Percentiles rank a stretch among this genome's conserved stretches.
phyloP scores from a whole-genome alignment of 2,329 filamentous ascomycete genomes.

The Ophiostoma novo-ulmi region DNA sequence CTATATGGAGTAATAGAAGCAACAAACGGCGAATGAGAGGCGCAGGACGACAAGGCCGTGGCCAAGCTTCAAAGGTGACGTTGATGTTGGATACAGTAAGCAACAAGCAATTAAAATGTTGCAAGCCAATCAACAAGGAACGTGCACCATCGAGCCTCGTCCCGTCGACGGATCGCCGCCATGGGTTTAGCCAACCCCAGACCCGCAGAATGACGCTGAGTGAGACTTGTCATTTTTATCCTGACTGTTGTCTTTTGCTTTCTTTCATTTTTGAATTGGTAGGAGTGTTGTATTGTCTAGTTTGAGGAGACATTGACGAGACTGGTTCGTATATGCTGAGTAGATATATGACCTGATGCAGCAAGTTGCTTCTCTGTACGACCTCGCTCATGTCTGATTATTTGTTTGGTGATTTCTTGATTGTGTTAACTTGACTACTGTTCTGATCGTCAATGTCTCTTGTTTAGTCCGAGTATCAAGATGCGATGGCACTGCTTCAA shows the following conservation, averaged over 20 bases:
- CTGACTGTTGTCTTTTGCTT: background rate
- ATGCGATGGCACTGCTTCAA: too few relatives aligned
- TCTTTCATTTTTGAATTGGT: background rate
- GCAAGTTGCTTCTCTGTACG: background rate
- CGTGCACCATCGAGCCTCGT: slow-evolving; percentile 23
- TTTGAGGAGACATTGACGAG: background rate
- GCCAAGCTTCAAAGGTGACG: background rate
- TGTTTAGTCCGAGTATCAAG: too few relatives aligned
- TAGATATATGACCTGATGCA: background rate
- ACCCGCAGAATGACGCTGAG: background rate
- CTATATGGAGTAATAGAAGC: too few relatives aligned
- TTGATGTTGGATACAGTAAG: background rate
- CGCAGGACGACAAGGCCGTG: too few relatives aligned
- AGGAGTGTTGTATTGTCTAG: background rate
- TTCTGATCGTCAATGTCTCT: background rate
- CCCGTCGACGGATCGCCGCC: slow-evolving; percentile 18
- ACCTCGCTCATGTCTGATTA: background rate
- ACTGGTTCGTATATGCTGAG: background rate
- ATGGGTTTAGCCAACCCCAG: slow-evolving; percentile 16
- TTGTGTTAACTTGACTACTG: too few relatives aligned
- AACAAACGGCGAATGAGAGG: too few relatives aligned
- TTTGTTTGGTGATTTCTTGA: too few relatives aligned
- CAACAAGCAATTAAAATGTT: background rate
- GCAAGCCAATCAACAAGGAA: slow-evolving; percentile 29
- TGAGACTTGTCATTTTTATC: background rate